Evolutionary conservation across 2,329 filamentous ascomycete genomes (phyloP), one percentile per base, ranked within the genome.

Genomic region (Plectosphaerella plurivora): DNA sequence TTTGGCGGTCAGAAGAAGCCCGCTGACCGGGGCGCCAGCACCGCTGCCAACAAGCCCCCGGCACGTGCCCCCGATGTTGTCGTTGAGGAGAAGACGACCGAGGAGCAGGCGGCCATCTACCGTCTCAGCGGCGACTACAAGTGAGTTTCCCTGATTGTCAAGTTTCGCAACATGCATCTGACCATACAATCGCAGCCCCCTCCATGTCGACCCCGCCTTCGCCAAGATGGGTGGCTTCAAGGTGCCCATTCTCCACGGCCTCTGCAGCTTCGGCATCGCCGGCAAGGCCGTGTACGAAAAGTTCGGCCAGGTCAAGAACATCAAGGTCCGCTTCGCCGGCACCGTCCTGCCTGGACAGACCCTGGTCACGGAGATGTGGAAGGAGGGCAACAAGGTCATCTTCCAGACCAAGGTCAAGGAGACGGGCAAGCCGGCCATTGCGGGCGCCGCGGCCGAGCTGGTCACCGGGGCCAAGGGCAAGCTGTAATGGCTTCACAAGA

Each of bases 211-310:
- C 70, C 94, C 94, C 1, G 82, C 84, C 48, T 97, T 99, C 72
- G 90, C 90, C 74, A 94, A 94, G 76, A 86, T 96, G 62, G 94
- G 93, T 54, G 94, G 94, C 54, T 99, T 99, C 84, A 88, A 94
- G 74, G 83, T 78, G 25, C 94, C 94, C 12, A 99, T 99, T 67
- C 78, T 99, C 51, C 94, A 99, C 76, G 94, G 94, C n/a, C 83
- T 99, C 37, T 96, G 91, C 81, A 94, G 86, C 68, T 93, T 99
- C 64, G 94, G 94, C 61, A 84, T 97, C 59, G 87, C 89, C 15
- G 90, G 87, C 59, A 97, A 96, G 80, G 91, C 93, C 55, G 84
- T 99, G 39, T 88, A 92, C 68, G 82, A 91, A 72, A 87, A 79
- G 11, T 97, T 86, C 64, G 94, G 94, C 4, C 73, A 81, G 46